Evolutionary conservation across 805 yeast genomes (phyloP).

Genomic region (Starmerella scarabaei): DNA sequence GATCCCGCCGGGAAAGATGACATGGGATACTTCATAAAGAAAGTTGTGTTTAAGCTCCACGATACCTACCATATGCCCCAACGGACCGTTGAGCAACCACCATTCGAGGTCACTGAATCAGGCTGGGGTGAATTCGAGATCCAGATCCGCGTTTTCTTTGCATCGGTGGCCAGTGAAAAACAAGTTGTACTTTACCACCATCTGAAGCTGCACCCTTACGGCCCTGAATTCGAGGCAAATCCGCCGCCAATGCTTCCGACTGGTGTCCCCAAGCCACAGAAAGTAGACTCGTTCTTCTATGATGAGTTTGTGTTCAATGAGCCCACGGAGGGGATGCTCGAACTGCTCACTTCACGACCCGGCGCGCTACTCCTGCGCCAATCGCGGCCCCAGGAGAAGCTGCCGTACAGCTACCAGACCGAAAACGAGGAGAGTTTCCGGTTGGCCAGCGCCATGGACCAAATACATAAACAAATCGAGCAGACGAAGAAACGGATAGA

Average conservation of each 20-base stretch:
- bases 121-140: constrained; percentile 99
- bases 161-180: constrained; percentile 79
- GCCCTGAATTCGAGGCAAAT: constrained; percentile 22
- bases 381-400: constrained; percentile 21
- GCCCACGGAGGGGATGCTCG: constrained; percentile 84
- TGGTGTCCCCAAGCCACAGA: constrained; percentile 25
- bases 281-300: constrained; percentile 50
- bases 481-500: constrained; percentile 30
- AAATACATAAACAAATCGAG: constrained; percentile 36
- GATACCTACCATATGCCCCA: constrained; percentile 84
- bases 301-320: constrained; percentile 93
- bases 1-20: constrained; percentile 69
- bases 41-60: constrained; percentile 87
- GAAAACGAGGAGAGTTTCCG: constrained; percentile 56
- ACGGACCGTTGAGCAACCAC: constrained; percentile 79
- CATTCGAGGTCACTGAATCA: constrained; percentile 88
- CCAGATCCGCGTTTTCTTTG: constrained; percentile 72
- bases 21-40: constrained; percentile 64
- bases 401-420: constrained; percentile 35
- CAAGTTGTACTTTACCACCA: constrained; percentile 77
- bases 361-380: constrained; percentile 30
- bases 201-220: constrained; percentile 81
- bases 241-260: constrained; percentile 17
- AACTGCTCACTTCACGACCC: constrained; percentile 43
- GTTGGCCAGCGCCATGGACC: constrained; percentile 35